Percentiles rank a stretch among this genome's conserved stretches.
Conservation (phyloP, 441 rosid genomes). For the Erysimum cheiri region DNA sequence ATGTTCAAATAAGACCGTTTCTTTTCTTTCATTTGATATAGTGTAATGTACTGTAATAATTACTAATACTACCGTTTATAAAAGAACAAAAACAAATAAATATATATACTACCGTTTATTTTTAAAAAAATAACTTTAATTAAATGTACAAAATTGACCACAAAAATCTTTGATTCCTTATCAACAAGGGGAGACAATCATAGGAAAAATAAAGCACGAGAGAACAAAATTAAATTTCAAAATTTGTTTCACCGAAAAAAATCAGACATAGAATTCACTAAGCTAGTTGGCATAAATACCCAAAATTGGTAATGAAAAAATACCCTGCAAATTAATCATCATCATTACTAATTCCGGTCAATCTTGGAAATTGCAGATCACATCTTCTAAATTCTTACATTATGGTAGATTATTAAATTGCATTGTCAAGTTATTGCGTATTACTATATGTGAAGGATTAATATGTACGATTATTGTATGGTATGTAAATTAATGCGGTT, state of each 20-base stretch:
- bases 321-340: background rate
- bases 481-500: background rate
- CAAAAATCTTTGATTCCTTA: background rate
- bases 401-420: background rate
- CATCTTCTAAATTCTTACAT: conserved; percentile 1
- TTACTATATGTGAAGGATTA: background rate
- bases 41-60: background rate
- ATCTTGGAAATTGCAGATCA: conserved; percentile 19
- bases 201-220: background rate
- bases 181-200: conserved; percentile 3
- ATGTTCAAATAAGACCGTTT: conserved; percentile 10
- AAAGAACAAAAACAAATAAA: too few species aligned
- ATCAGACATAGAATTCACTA: background rate
- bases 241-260: background rate
- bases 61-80: background rate
- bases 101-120: background rate
- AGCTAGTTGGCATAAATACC: background rate
- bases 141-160: background rate
- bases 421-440: background rate
- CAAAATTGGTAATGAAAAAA: background rate
- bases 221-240: background rate
- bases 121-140: background rate
- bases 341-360: background rate
- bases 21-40: background rate
- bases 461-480: background rate